A percentile compares a stretch with the other conserved stretches of the same genome.
Conservation (phyloP, 768 basidiomycete genomes). For the Leucosporidium yakuticum region DNA sequence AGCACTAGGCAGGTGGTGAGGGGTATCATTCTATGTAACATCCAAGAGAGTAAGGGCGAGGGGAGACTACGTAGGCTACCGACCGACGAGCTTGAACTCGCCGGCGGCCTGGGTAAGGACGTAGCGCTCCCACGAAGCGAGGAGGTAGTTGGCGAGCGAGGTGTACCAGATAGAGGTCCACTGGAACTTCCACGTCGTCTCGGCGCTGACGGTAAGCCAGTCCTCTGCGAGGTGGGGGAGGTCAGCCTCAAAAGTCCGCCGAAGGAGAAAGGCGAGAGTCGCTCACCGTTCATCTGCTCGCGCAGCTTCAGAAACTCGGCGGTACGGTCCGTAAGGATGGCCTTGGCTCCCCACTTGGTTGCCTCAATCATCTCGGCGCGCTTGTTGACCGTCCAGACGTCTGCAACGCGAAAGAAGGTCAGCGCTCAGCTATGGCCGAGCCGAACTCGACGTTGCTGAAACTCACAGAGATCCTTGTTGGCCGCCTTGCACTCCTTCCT, state of each 20-base stretch:
- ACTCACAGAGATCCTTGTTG: slow-evolving; percentile 29
- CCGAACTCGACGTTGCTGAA: not conserved
- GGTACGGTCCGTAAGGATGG: slow-evolving; percentile 63
- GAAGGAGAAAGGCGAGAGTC: not conserved
- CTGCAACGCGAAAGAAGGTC: not conserved
- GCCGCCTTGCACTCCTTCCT: slow-evolving; percentile 63
- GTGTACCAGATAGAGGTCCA: slow-evolving; percentile 25
- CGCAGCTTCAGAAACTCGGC: slow-evolving; percentile 38
- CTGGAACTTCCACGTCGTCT: slow-evolving; percentile 19
- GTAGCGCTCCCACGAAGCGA: too few species aligned
- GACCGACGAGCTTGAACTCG: too few species aligned
- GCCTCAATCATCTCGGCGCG: slow-evolving; percentile 47
- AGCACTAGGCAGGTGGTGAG: too few species aligned
- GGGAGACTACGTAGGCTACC: too few species aligned
- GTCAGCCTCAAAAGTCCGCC: too few species aligned
- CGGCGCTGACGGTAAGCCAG: slow-evolving; percentile 23
- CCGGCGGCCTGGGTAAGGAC: too few species aligned
- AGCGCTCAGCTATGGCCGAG: not conserved
- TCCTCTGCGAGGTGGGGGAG: not conserved
- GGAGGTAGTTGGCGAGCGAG: slow-evolving; percentile 9
- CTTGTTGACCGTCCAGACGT: slow-evolving; percentile 96
- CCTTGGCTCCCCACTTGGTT: slow-evolving; percentile 63
- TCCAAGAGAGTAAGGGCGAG: too few species aligned
- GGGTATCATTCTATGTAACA: too few species aligned
- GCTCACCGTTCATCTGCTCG: slow-evolving; percentile 30